Base-by-base conservation (phyloP, 352 stramenopile species). In the Blastocystis sp. region DNA sequence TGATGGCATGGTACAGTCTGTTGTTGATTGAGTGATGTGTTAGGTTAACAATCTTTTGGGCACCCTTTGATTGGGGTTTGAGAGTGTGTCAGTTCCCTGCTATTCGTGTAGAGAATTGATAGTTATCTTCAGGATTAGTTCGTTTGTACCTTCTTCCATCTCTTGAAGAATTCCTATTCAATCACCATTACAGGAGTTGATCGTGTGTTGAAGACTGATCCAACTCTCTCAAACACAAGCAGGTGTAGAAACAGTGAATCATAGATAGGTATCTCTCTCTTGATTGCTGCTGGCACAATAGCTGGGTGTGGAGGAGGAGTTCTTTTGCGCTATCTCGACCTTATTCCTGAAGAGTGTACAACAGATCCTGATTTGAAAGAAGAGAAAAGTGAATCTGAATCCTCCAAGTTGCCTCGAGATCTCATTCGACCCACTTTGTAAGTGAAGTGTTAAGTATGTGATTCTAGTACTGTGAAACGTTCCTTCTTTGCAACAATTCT, bases 341-440 rank as follows among this genome's bases (percentile, higher is more conserved):
- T 56, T 13, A 19, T 24, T 17, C 30, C 27, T 19, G 64, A 77
- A 56, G 64, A 51, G 2, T 19, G 22, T 30, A 17, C 64, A 33
- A 56, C 19, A 24, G 37, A 40, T 77, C 17, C n/a, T 30, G 15
- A 24, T 56, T n/a, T n/a, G 19, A 56, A 17, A n/a, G 22, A 77
- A n/a, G 64, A 77, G 15, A 53, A 2, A n/a, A 77, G 30, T 48
- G 40, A 22, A 30, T 27, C 33, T 7, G 22, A 30, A 24, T 27
- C 64, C 51, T 42, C 27, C 15, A 77, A 51, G 11, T 35, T 77
- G 6, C 64, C 64, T 51, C 15, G 22, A n/a, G 64, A 77, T 56
- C 30, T 77, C 6, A 77, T 77, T 56, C 64, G 64, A 51, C 64
- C 64, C 6, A 77, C 64, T 6, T 77, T 77, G 64, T 77, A 51